Conservation (phyloP, 2,329 filamentous ascomycete genomes). For the Phialophora tarda region DNA sequence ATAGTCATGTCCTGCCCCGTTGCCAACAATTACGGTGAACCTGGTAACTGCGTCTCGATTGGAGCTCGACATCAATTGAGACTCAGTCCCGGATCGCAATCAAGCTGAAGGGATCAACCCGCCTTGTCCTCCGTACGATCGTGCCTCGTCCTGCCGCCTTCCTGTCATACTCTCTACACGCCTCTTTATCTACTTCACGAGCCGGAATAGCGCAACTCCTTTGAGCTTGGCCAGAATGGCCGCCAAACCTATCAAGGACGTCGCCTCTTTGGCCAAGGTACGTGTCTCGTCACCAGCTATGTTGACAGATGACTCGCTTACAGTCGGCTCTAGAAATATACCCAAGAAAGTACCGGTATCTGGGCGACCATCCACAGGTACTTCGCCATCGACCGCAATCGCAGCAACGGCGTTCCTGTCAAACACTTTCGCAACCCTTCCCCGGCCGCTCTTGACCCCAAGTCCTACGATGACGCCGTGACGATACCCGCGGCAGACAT, state of each 20-base stretch:
- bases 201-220: not conserved
- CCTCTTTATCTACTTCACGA: not conserved
- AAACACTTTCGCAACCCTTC: conserved; percentile 92
- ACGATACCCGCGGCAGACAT: conserved; percentile 84
- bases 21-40: conserved; percentile 16
- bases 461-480: conserved; percentile 78
- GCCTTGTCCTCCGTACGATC: not conserved
- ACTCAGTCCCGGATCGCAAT: not conserved
- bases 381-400: conserved; percentile 81
- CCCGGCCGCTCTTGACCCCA: conserved; percentile 73
- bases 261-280: conserved; percentile 34
- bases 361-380: conserved; percentile 82
- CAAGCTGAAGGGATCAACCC: not conserved
- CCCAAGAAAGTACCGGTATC: conserved; percentile 83
- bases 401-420: conserved; percentile 88
- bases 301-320: not conserved
- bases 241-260: conserved; percentile 34
- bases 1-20: not conserved
- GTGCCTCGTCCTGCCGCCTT: not conserved
- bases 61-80: conserved; percentile 8
- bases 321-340: conserved; percentile 77
- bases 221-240: conserved; percentile 31
- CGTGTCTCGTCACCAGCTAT: not conserved
- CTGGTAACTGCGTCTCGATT: conserved; percentile 5
- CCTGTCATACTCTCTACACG: conserved; percentile 4